Evolutionary conservation across 345 rosid genomes (phyloP).

Genomic region (Bruguiera sexangula): DNA sequence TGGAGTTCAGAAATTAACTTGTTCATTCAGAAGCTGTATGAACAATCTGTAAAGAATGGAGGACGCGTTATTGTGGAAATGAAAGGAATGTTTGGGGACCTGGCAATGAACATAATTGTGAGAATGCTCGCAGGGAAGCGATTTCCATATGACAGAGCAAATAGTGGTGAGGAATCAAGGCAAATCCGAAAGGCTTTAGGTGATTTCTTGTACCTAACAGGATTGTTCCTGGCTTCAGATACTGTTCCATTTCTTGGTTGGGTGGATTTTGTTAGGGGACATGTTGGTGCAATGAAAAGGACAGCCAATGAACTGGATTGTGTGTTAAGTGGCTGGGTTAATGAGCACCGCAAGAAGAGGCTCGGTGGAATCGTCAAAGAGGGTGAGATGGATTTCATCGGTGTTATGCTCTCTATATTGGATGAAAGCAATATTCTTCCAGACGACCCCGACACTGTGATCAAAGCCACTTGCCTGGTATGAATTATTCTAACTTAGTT

Average conservation of each 20-base stretch:
- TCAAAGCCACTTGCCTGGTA: constrained; percentile 30
- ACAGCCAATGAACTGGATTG: constrained; percentile 37
- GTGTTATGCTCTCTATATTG: constrained; percentile 23
- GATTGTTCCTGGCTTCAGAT: constrained; percentile 30
- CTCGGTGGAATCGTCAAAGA: constrained; percentile 4
- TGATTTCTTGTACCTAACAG: constrained; percentile 17
- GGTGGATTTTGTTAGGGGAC: constrained; percentile 30
- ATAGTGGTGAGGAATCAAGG: constrained; percentile 15
- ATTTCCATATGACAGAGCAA: constrained; percentile 4
- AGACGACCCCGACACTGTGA: constrained; percentile 9
- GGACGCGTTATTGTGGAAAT: constrained; percentile 21
- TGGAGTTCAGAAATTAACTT: constrained; percentile 11
- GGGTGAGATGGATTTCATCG: constrained; percentile 26
- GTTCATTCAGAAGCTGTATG: constrained; percentile 21
- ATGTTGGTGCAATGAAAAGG: constrained; percentile 27
- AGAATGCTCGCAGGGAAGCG: constrained; percentile 30
- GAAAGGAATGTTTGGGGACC: constrained; percentile 20
- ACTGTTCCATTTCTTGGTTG: constrained; percentile 34
- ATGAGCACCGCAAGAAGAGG: constrained; percentile 32
- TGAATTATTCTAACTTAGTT: too few relatives aligned
- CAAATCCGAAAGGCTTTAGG: constrained; percentile 19
- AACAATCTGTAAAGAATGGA: constrained; percentile 18
- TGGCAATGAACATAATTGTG: constrained; percentile 30
- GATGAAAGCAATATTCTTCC: constrained; percentile 13
- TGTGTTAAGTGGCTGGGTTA: constrained; percentile 38